Base-by-base conservation (phyloP, 768 basidiomycete species). In the Russula vinacea region DNA sequence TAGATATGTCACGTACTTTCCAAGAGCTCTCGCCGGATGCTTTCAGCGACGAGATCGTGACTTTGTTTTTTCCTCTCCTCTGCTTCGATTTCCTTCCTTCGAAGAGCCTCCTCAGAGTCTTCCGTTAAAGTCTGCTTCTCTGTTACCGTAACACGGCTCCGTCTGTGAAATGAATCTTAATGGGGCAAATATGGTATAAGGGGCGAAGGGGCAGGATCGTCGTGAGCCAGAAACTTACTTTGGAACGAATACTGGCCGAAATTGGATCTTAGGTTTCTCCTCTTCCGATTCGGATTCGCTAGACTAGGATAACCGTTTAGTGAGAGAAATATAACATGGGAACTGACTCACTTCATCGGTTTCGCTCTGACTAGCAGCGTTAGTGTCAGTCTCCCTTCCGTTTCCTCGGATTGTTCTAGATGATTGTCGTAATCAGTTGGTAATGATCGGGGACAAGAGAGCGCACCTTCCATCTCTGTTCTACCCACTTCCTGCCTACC, bases 21-120 rank as follows among this genome's bases (percentile, higher is more conserved):
- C 5, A 89, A 88, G 32, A 99, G 76, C 76, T 98, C 96, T 26
- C 95, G 83, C 66, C 83, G 83, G 69, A 99, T 97, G 68, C 88
- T 95, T 75, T 98, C 94, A 0, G 93, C 97, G 17, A 97, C 96
- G 68, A 99, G 78, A 69, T 94, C 86, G 68, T 97, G 92, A 64
- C 90, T 91, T 70, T 96, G 90, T 71, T 89, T 87, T 73, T 88
- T 85, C 56, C 94, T 83, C 72, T 94, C 87, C 72, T 92, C 91
- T 1, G 84, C 83, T 74, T 93, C 89, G 40, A 81, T 77, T 57
- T 91, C 90, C 67, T 88, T 87, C 73, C 79, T 83, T 71, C 79
- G 81, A 57, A 84, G 71, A 8, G 84, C 80, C 70, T 93, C 92
- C 74, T 96, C 93, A 0, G 86, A 84, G 67, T 93, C 88, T 57